A percentile compares a stretch with the other conserved stretches of the same genome.
Conservation (phyloP, 1,284 basidiomycete species). For the Papiliotrema laurentii region DNA sequence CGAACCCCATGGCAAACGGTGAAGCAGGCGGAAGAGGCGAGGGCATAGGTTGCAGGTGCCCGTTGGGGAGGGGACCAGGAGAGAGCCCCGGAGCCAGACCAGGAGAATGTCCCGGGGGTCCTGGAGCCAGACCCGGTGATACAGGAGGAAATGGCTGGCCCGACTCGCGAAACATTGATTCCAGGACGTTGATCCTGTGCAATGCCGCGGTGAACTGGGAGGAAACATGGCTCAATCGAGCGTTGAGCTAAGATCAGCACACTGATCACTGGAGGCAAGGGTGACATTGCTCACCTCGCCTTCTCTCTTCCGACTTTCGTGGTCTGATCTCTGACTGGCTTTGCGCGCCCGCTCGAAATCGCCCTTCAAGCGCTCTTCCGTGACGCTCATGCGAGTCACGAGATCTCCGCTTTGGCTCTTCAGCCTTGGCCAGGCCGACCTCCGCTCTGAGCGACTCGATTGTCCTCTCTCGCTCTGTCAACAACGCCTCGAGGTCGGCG, state of each 20-base stretch:
- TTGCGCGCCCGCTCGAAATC: conserved; percentile 30
- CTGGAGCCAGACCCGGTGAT: conserved; percentile 3
- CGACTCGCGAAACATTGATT: conserved; percentile 3
- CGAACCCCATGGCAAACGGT: conserved; percentile 2
- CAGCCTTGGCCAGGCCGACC: conserved; percentile 38
- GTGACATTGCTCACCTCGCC: conserved; percentile 41
- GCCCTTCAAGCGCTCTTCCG: conserved; percentile 28
- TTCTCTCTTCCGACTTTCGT: conserved; percentile 28
- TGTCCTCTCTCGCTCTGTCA: conserved; percentile 32
- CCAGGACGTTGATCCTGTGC: conserved; percentile 5
- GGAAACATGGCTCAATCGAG: conserved; percentile 11
- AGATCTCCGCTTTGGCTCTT: conserved; percentile 40
- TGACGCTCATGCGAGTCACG: conserved; percentile 16
- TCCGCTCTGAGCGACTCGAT: conserved; percentile 40
- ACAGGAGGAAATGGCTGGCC: conserved; percentile 1
- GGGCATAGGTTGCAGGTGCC: conserved; percentile 5
- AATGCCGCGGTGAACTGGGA: conserved; percentile 14
- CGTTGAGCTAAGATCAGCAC: conserved; percentile 3
- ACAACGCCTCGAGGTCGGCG: conserved; percentile 23
- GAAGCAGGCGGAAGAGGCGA: conserved; percentile 9
- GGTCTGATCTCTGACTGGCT: conserved; percentile 17
- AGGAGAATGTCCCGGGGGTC: background rate
- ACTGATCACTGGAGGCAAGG: background rate
- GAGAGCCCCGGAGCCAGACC: too few species aligned
- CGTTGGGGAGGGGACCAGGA: background rate